Conservation (phyloP, 768 basidiomycete species). For the Nidula microcarpa region DNA sequence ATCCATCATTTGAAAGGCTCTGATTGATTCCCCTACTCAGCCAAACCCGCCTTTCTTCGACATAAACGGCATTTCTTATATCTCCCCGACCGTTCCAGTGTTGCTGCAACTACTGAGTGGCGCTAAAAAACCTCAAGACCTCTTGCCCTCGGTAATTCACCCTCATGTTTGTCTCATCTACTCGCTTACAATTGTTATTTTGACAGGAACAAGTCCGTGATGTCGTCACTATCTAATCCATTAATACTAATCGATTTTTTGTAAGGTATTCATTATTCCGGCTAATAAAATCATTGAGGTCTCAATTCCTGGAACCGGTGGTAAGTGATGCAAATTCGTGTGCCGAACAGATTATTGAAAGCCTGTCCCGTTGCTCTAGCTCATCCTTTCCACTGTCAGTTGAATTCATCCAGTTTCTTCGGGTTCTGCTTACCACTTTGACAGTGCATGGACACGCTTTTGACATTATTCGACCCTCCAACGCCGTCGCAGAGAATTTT, state of each 20-base stretch:
- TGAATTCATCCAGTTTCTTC: not conserved
- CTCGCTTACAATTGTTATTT: not conserved
- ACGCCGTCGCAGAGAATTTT: slow-evolving; percentile 18
- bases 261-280: slow-evolving; percentile 25
- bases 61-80: slow-evolving; percentile 27
- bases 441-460: slow-evolving; percentile 27
- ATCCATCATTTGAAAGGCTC: too few species aligned
- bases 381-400: slow-evolving; percentile 28
- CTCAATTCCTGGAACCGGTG: slow-evolving; percentile 40
- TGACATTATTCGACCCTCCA: slow-evolving; percentile 20
- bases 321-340: slow-evolving; percentile 8
- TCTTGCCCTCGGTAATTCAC: slow-evolving; percentile 32
- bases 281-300: slow-evolving; percentile 44
- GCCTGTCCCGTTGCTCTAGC: slow-evolving; percentile 5
- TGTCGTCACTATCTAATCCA: not conserved
- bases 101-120: slow-evolving; percentile 54
- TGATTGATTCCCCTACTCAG: too few species aligned
- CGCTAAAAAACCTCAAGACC: slow-evolving; percentile 36
- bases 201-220: slow-evolving; percentile 10
- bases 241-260: slow-evolving; percentile 1
- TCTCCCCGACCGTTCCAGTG: slow-evolving; percentile 39
- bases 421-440: not conserved
- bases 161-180: not conserved
- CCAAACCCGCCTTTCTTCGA: slow-evolving; percentile 27
- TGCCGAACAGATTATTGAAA: too few species aligned